phyloP scores from a whole-genome alignment of 2,329 filamentous ascomycete genomes.

The Akanthomyces dipterigenus region DNA sequence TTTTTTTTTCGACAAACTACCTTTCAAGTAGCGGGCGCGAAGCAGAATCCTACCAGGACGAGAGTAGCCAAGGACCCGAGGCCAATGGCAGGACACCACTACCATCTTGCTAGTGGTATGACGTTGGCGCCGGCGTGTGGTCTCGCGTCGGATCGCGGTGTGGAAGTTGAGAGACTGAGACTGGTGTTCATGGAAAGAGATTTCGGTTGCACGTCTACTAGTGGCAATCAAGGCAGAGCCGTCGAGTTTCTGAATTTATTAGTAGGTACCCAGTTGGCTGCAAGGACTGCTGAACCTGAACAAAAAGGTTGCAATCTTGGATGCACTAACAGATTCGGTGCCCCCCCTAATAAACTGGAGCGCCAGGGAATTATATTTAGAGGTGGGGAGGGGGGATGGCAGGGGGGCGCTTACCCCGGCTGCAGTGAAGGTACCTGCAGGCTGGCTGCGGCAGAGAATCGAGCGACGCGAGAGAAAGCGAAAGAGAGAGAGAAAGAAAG shows the following conservation, averaged over 20 bases:
- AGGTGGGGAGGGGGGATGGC: neutral
- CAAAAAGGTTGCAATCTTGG: no score
- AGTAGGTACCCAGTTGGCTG: no score
- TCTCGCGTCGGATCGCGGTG: neutral
- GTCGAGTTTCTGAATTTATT: no score
- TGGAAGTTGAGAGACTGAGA: neutral
- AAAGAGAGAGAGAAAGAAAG: neutral
- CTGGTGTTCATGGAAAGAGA: no score
- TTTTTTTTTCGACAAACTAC: neutral
- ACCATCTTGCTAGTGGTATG: neutral
- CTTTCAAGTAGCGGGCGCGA: neutral
- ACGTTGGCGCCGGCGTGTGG: neutral
- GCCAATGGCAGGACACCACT: neutral
- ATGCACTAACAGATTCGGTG: neutral
- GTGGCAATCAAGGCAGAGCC: no score
- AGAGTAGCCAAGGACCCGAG: neutral
- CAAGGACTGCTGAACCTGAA: no score
- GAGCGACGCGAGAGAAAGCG: neutral
- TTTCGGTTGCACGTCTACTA: no score
- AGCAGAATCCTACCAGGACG: neutral
- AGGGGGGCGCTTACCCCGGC: neutral
- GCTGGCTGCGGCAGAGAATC: neutral
- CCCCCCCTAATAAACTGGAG: neutral
- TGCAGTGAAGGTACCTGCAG: neutral
- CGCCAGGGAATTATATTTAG: conserved; percentile 4